Evolutionary conservation across 2,329 filamentous ascomycete species (phyloP).

Genomic region (Sordariomycetes sp.): DNA sequence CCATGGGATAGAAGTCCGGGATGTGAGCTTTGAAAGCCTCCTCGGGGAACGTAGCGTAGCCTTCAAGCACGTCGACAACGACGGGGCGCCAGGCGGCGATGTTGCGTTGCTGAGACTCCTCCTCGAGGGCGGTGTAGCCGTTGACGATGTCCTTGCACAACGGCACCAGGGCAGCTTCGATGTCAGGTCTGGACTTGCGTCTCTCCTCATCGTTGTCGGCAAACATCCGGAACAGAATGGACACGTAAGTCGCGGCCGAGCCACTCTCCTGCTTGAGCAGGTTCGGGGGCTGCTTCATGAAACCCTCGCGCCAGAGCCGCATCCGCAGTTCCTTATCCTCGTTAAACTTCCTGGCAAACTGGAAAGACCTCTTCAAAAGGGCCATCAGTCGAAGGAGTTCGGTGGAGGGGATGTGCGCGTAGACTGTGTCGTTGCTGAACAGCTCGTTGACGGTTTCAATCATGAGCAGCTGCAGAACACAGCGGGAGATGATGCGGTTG

Average conservation of each 20-base stretch:
- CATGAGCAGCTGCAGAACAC: constrained; percentile 95
- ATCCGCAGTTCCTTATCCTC: constrained; percentile 93
- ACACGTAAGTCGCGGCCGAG: constrained; percentile 87
- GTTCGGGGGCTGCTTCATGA: constrained; percentile 99
- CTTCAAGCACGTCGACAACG: constrained; percentile 92
- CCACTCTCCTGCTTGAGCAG: constrained; percentile 94
- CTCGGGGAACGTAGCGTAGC: constrained; percentile 75
- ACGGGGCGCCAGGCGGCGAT: constrained; percentile 96
- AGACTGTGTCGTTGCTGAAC: constrained; percentile 94
- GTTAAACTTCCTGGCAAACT: constrained; percentile 96
- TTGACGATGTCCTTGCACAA: constrained; percentile 91
- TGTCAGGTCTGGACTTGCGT: constrained; percentile 68
- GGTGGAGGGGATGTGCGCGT: constrained; percentile 80
- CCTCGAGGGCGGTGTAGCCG: constrained; percentile 77
- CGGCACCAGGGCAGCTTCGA: constrained; percentile 85
- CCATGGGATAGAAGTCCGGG: constrained; percentile 75
- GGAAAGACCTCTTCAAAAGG: constrained; percentile 88
- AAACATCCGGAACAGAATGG: constrained; percentile 96
- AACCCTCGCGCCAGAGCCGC: constrained; percentile 91
- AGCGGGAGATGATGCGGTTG: constrained; percentile 98
- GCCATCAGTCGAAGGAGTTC: constrained; percentile 90
- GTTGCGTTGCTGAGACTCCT: constrained; percentile 94
- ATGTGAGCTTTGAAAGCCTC: constrained; percentile 75
- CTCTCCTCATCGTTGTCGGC: constrained; percentile 80
- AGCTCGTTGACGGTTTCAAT: constrained; percentile 99